Conservation (phyloP, 2,329 filamentous ascomycete species). For the Lojkania enalia region DNA sequence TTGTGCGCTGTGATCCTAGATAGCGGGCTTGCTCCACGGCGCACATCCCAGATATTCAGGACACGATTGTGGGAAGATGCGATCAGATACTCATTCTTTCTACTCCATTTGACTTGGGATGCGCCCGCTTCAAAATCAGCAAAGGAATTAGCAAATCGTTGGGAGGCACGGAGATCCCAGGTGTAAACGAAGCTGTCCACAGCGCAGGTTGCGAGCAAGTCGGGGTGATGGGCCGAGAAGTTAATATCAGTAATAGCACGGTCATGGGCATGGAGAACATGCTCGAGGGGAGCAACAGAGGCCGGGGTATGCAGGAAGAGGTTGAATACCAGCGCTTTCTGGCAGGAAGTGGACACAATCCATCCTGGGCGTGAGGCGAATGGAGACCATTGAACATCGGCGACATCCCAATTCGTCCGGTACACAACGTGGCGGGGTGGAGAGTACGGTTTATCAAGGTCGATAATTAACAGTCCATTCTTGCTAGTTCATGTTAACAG, state of each 20-base stretch:
- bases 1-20: conserved; percentile 84
- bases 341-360: conserved; percentile 93
- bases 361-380: conserved; percentile 88
- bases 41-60: conserved; percentile 87
- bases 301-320: conserved; percentile 59
- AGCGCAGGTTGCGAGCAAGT: conserved; percentile 85
- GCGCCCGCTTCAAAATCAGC: conserved; percentile 93
- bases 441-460: conserved; percentile 86
- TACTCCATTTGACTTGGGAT: conserved; percentile 93
- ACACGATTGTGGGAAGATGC: conserved; percentile 89
- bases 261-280: conserved; percentile 81
- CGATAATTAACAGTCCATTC: conserved; percentile 87
- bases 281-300: conserved; percentile 79
- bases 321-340: conserved; percentile 94
- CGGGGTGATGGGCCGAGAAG: conserved; percentile 90
- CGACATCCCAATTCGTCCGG: conserved; percentile 89
- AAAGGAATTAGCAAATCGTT: conserved; percentile 63
- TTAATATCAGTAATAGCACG: conserved; percentile 95
- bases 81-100: conserved; percentile 81
- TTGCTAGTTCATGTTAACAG: conserved; percentile 50
- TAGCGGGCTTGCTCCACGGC: conserved; percentile 75
- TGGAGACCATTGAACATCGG: conserved; percentile 95
- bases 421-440: conserved; percentile 83
- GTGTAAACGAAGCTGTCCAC: conserved; percentile 92
- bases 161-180: conserved; percentile 81